Evolutionary conservation across 164 flowering plant species (phyloP), one percentile per base, ranked within the genome.

Genomic region (Pachysandra terminalis): DNA sequence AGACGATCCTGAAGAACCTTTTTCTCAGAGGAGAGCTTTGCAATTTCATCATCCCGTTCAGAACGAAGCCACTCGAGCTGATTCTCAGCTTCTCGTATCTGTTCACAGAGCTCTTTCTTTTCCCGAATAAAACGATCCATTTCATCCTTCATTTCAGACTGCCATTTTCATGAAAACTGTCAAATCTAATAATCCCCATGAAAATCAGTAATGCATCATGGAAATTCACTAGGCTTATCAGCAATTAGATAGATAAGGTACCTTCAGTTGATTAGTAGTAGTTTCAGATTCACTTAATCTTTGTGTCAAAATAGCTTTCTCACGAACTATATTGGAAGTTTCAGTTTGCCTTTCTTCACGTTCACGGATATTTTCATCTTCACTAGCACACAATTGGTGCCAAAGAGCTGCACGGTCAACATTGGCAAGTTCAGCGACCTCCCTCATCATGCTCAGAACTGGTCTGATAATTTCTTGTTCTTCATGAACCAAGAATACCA

Each of bases 41-140:
- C 69, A 53, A 87, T 79, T 77, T 87, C 96, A 57, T 96, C 99
- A 78, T 87, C 93, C 58, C 84, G 79, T 81, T 96, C 99, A 32
- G 93, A 80, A 55, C 96, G 89, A 65, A 83, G 73, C 99, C 99
- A 96, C 68, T 96, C 98, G 37, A 91, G 90, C 75, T 96, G 98
- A 74, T 82, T 88, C 69, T 96, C 97, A 67, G 73, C 78, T 70
- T 91, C 97, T 65, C 82, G 98, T 41, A 87, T 73, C 74, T 90
- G 96, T 71, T 93, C 96, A 49, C 78, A 71, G 56, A 86, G 86
- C 60, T 86, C 96, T 81, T 88, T 96, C 80, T 82, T 93, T 69
- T 93, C 99, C 68, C 93, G 87, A 71, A 86, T 75, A 82, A 84
- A 85, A 7, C 90, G 96, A 49, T 96, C 99, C 74, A 68, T 61